Percentiles rank a stretch among this genome's conserved stretches.
Evolutionary conservation across 768 basidiomycete species (phyloP).

Genomic region (Termitomyces sp.): DNA sequence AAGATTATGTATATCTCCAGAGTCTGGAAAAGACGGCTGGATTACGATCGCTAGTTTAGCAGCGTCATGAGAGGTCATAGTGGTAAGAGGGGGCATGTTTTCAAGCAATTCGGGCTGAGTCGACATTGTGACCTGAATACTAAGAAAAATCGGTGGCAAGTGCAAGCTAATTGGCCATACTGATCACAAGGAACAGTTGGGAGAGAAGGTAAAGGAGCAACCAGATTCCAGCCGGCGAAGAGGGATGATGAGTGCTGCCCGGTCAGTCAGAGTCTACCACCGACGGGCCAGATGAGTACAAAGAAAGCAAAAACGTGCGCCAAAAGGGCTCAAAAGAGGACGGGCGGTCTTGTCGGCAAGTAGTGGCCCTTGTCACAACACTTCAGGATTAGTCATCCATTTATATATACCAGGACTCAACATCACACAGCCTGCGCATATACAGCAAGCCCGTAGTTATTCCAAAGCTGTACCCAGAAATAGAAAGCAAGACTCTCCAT

Average conservation of each 20-base stretch:
- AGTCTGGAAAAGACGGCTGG: constrained; percentile 6
- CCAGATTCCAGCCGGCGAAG: constrained; percentile 15
- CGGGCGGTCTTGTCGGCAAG: constrained; percentile 1
- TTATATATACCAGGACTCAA: constrained; percentile 6
- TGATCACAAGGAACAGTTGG: constrained; percentile 6
- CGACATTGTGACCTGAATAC: constrained; percentile 15
- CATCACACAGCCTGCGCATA: constrained; percentile 2
- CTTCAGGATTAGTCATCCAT: constrained; percentile 7
- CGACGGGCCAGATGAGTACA: not conserved
- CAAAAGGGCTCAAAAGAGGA: not conserved
- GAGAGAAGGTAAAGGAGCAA: constrained; percentile 10
- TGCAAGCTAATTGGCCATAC: constrained; percentile 15
- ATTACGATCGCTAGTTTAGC: constrained; percentile 3
- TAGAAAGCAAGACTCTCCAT: not conserved
- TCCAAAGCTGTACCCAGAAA: not conserved
- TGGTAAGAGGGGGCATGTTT: constrained; percentile 20
- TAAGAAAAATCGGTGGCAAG: not conserved
- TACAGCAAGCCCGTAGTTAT: not conserved
- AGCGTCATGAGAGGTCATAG: constrained; percentile 4
- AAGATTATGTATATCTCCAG: not conserved
- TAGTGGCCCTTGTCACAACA: constrained; percentile 1
- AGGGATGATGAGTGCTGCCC: constrained; percentile 3
- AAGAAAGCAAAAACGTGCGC: not conserved
- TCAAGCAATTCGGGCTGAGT: constrained; percentile 19
- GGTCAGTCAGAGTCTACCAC: not conserved